These are phyloP conservation scores for Barbarea vulgaris DNA, from an alignment of 345 rosid species.

Conservation along the genomic window DNA sequence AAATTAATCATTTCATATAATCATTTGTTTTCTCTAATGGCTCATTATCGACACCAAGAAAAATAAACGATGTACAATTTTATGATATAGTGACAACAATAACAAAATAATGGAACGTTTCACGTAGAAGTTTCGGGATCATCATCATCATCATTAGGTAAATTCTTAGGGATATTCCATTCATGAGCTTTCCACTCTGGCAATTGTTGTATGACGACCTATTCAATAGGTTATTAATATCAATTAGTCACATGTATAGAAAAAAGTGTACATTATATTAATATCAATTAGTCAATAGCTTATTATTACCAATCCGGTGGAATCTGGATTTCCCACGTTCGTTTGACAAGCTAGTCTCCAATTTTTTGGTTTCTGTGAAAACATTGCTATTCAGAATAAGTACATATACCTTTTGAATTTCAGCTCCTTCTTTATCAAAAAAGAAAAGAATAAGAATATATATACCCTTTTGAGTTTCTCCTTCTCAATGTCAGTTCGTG, in stretches of 20 bases:
- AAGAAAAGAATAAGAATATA: too few relatives aligned
- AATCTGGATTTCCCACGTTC: conserved; percentile 71
- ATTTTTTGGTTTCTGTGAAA: conserved; percentile 72
- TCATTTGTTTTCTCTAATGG: neutral
- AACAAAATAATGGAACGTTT: conserved; percentile 16
- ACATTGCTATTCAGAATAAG: neutral
- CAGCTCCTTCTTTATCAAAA: too few relatives aligned
- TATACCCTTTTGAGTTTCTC: conserved; percentile 70
- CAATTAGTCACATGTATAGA: conserved; percentile 3
- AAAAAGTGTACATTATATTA: neutral
- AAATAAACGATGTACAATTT: conserved; percentile 5
- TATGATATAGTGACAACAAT: conserved; percentile 16
- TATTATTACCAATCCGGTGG: conserved; percentile 64
- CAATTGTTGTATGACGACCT: conserved; percentile 85
- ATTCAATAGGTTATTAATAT: neutral
- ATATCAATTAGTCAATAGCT: neutral
- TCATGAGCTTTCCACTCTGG: conserved; percentile 98
- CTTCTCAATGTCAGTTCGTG: conserved; percentile 79
- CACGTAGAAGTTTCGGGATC: conserved; percentile 36
- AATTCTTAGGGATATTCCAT: conserved; percentile 58
- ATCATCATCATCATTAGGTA: conserved; percentile 35
- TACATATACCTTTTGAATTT: too few relatives aligned
- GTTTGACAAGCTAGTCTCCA: conserved; percentile 97
- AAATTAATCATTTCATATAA: neutral
- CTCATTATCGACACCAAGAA: neutral